Evolutionary conservation across 441 rosid species (phyloP).

Genomic region (Pelargonium citronellum): DNA sequence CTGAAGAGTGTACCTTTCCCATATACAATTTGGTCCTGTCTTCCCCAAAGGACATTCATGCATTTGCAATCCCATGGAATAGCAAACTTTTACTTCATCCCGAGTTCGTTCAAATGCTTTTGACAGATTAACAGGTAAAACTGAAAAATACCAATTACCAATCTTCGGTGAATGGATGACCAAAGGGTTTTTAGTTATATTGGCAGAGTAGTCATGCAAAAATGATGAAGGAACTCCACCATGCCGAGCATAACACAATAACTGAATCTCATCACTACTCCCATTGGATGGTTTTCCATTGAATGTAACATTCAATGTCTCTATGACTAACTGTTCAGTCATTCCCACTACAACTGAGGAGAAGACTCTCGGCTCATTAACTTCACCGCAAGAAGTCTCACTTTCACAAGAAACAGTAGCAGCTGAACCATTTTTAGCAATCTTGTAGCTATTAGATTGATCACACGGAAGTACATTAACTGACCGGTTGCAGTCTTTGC

Average conservation of each 20-base stretch:
- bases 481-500: constrained; percentile 83
- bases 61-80: constrained; percentile 54
- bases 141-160: constrained; percentile 75
- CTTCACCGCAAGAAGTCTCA: constrained; percentile 45
- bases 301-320: constrained; percentile 36
- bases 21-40: constrained; percentile 71
- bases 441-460: constrained; percentile 36
- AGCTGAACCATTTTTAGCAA: constrained; percentile 23
- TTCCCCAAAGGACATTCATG: constrained; percentile 63
- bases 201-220: constrained; percentile 66
- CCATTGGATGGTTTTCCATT: constrained; percentile 27
- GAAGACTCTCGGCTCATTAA: constrained; percentile 56
- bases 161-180: constrained; percentile 57
- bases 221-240: constrained; percentile 68
- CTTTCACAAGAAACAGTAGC: constrained; percentile 47
- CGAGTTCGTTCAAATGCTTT: constrained; percentile 35
- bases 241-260: constrained; percentile 64
- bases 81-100: constrained; percentile 46
- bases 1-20: constrained; percentile 64
- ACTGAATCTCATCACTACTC: constrained; percentile 29
- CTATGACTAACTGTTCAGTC: constrained; percentile 49
- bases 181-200: constrained; percentile 47
- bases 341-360: constrained; percentile 53
- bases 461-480: constrained; percentile 58
- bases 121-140: constrained; percentile 44